A percentile compares a stretch with the other conserved stretches of the same genome.
Evolutionary conservation across 495 filamentous ascomycete genomes (phyloP).

Genomic region (Mycothermus thermophilus): DNA sequence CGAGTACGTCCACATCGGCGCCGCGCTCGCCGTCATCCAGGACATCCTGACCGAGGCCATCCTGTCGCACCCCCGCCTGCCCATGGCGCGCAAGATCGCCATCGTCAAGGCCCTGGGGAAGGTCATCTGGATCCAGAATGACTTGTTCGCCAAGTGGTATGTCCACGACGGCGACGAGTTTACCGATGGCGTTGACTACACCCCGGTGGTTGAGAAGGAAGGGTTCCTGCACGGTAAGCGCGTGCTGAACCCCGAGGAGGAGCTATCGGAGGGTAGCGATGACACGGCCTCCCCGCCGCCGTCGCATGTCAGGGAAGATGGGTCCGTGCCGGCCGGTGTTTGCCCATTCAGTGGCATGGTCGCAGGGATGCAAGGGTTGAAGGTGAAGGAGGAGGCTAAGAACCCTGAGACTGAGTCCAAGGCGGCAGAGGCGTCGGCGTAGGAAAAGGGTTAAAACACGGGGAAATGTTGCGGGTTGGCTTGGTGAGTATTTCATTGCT

Average conservation of each 20-base stretch:
- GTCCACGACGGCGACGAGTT: conserved; percentile 59
- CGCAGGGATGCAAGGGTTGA: conserved; percentile 4
- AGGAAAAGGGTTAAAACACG: background rate
- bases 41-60: conserved; percentile 63
- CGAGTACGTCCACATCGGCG: conserved; percentile 64
- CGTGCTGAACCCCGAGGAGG: conserved; percentile 22
- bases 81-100: conserved; percentile 48
- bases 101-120: conserved; percentile 50
- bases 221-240: conserved; percentile 41
- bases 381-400: conserved; percentile 3
- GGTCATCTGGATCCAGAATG: conserved; percentile 62
- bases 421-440: background rate
- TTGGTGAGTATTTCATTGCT: too few species aligned
- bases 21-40: conserved; percentile 52
- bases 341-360: conserved; percentile 15
- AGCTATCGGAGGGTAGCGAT: conserved; percentile 7
- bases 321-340: conserved; percentile 1
- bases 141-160: conserved; percentile 66
- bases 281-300: conserved; percentile 1
- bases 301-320: background rate
- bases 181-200: conserved; percentile 43
- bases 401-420: background rate
- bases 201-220: conserved; percentile 43
- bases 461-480: too few species aligned
- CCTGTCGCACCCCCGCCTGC: conserved; percentile 51